Conservation (phyloP, 768 basidiomycete species). For the Rhizopogon roseolus region DNA sequence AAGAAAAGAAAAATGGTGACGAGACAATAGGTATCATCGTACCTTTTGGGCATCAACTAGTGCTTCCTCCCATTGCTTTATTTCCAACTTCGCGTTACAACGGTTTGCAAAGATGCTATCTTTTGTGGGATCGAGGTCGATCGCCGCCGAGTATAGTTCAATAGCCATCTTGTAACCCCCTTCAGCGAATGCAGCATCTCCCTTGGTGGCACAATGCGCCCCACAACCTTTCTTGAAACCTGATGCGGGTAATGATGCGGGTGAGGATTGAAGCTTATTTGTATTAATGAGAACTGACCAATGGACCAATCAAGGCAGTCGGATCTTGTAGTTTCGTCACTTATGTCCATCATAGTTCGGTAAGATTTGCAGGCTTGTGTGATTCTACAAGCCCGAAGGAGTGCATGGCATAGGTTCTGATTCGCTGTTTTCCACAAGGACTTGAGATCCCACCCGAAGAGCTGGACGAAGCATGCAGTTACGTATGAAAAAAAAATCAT, state of each 20-base stretch:
- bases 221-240: neutral
- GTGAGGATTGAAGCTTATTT: neutral
- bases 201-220: neutral
- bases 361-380: neutral
- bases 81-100: neutral
- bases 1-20: neutral
- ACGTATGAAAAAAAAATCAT: neutral
- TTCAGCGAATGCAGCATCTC: neutral
- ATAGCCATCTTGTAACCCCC: neutral
- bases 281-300: neutral
- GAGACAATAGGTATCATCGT: neutral
- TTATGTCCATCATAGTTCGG: neutral
- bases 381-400: neutral
- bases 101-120: neutral
- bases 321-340: neutral
- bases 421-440: neutral
- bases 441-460: neutral
- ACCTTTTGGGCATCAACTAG: neutral
- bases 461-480: neutral
- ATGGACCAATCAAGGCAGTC: neutral
- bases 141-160: neutral
- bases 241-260: neutral
- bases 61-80: neutral
- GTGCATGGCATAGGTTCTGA: neutral
- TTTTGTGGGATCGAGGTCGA: neutral